Conservation (phyloP, 805 yeast genomes). For the Metschnikowia matae region DNA sequence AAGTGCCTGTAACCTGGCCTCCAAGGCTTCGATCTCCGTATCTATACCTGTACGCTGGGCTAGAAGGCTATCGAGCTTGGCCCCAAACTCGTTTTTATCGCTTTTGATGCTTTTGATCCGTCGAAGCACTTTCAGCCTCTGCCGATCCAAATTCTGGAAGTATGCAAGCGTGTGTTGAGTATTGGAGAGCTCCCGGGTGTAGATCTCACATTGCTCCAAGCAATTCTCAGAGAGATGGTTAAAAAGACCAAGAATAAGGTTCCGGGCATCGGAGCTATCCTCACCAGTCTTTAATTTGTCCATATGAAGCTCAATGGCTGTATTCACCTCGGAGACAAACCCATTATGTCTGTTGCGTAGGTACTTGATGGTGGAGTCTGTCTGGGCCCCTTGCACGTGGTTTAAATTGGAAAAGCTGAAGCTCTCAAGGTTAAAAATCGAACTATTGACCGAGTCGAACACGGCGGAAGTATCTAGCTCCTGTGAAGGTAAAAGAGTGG, state of each 20-base stretch:
- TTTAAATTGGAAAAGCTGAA: not conserved
- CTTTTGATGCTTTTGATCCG: constrained; percentile 40
- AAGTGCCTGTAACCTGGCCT: constrained; percentile 29
- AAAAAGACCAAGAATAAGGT: constrained; percentile 1
- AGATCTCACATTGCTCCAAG: constrained; percentile 45
- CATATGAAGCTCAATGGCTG: constrained; percentile 7
- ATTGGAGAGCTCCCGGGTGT: constrained; percentile 32
- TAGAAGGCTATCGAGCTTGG: constrained; percentile 34
- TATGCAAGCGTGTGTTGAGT: constrained; percentile 23
- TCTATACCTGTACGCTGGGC: constrained; percentile 31
- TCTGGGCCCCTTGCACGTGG: not conserved
- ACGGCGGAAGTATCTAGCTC: not conserved
- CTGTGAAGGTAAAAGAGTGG: not conserved
- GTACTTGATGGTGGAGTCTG: constrained; percentile 1
- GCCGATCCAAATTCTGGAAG: constrained; percentile 40
- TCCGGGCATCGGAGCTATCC: constrained; percentile 9
- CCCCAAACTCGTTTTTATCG: constrained; percentile 39
- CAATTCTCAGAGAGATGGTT: constrained; percentile 37
- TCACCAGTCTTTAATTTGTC: constrained; percentile 8
- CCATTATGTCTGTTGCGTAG: constrained; percentile 5
- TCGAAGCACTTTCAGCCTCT: constrained; percentile 28
- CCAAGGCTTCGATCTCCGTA: constrained; percentile 36
- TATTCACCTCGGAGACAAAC: constrained; percentile 4
- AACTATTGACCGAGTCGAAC: not conserved
- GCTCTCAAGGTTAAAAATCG: not conserved